phyloP scores from a whole-genome alignment of 768 basidiomycete species.

The Thelephora ganbajun region DNA sequence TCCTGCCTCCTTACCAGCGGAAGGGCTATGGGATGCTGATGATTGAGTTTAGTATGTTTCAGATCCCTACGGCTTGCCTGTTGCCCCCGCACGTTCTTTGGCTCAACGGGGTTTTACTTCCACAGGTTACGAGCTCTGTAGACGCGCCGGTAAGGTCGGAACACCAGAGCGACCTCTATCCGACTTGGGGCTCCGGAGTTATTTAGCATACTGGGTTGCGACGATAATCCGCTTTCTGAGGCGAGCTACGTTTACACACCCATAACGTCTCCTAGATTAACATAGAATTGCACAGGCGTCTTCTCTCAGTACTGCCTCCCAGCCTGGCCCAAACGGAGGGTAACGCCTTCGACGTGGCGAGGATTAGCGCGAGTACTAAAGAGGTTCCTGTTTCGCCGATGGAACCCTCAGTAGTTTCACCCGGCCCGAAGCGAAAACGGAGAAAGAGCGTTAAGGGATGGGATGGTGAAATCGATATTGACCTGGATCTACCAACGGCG shows the following conservation, averaged over 20 bases:
- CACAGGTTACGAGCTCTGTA: constrained; percentile 85
- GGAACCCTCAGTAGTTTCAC: not conserved
- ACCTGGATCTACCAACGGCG: constrained; percentile 19
- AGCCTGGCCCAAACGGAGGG: constrained; percentile 33
- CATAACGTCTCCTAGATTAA: not conserved
- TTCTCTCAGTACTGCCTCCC: constrained; percentile 47
- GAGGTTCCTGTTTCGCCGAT: too few relatives aligned
- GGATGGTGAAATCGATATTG: constrained; percentile 43
- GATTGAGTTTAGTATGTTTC: constrained; percentile 86
- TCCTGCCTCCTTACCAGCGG: constrained; percentile 84
- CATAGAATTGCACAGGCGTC: constrained; percentile 23
- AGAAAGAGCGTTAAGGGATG: constrained; percentile 53
- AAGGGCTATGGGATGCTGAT: constrained; percentile 88
- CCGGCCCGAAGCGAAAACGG: constrained; percentile 18
- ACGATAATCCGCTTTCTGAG: constrained; percentile 76
- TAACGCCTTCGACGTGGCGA: constrained; percentile 15
- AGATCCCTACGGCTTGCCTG: not conserved
- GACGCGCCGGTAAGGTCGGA: constrained; percentile 63
- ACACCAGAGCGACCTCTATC: constrained; percentile 94
- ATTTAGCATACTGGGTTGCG: constrained; percentile 80
- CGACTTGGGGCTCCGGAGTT: constrained; percentile 82
- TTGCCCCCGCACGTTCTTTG: not conserved
- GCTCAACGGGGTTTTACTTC: not conserved
- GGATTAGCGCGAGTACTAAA: constrained; percentile 6
- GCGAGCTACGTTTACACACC: constrained; percentile 20